Evolutionary conservation across 108 stramenopile genomes (phyloP), one percentile per base, ranked within the genome.

Genomic region (Cyclotella kingstonii): DNA sequence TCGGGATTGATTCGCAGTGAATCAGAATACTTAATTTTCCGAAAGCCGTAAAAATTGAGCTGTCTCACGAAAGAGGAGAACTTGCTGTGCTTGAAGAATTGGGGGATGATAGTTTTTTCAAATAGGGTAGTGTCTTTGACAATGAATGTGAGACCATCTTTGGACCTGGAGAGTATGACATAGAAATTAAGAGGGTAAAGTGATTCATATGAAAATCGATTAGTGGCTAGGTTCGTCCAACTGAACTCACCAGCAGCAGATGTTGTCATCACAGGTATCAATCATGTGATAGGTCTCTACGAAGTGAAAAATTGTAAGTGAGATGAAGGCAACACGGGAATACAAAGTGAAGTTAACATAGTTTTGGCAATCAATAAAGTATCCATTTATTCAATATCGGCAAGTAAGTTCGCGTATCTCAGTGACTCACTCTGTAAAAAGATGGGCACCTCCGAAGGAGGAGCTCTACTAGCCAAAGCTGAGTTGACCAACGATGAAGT

Each of bases 61-160:
- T 97, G 96, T 21, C 91, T 77, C 7, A 84, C 82, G 56, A 96
- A 96, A 43, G 78, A 82, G 22, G 73, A 73, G 55, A 93, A 95
- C 69, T 97, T 97, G 51, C 77, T 81, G 68, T 97, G 96, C 60
- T 97, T 97, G 82, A 97, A 97, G 72, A 88, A 97, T 67, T 94
- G 86, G 5, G 96, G 96, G 35, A 97, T 91, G 55, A 90, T 82
- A 5, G 70, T 70, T 40, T 71, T 70, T 66, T 87, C 91, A 51
- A 93, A 89, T 15, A 71, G 59, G 36, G 65, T 54, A 1, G 86
- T 76, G 62, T 93, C 72, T 66, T 84, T 88, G 30, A 93, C 86
- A 10, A 93, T 67, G 70, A 93, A 93, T 17, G 88, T 85, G 29
- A 79, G 66, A 21, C 91, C 91, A 58, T 89, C 86, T 33, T 83